Evolutionary conservation across 148 eudicot species (phyloP), one percentile per base, ranked within the genome.

Genomic region (Rhododendron henanense): DNA sequence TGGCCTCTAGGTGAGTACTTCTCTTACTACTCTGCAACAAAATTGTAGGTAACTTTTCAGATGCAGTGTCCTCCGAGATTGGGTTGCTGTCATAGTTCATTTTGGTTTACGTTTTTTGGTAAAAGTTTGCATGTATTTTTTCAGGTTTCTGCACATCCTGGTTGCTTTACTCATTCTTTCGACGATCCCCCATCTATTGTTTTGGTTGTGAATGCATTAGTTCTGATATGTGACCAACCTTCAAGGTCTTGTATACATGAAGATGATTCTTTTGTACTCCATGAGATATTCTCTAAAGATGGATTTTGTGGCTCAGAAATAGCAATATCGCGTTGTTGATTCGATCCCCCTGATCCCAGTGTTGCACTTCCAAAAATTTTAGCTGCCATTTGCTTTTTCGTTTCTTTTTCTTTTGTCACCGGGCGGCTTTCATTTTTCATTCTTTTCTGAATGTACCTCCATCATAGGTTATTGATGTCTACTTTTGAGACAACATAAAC

Each of bases 1-100:
- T 87, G 98, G 98, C 83, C 89, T 95, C 59, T 93, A 94, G 86
- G 89, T 79, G 85, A 85, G 57, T 87, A 51, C 39, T n/a, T 11
- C 10, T 69, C 75, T 81, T 77, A 82, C 81, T 47, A 83, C 86
- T 87, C 86, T 87, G 55, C 55, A 82, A 75, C 88, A 77, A 81
- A 81, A 84, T 78, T 51, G 90, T 87, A 1, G 89, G 93, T 89
- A 88, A 85, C 51, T 35, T 37, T 35, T 37, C 41, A 74, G 78
- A 37, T 74, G 78, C 78, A 35, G 76, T 31, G 10, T 71, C 41
- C 77, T 23, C 79, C 4, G 44, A 73, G 16, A 48, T 82, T 23
- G 15, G 28, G 44, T 63, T 45, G 33, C 55, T 74, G 61, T 59
- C 33, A 33, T 50, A 75, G 41, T 79, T 71, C 85, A 77, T 84